These are phyloP conservation scores for Bassia scoparia DNA, from an alignment of 148 eudicot species.

Conservation along the genomic window DNA sequence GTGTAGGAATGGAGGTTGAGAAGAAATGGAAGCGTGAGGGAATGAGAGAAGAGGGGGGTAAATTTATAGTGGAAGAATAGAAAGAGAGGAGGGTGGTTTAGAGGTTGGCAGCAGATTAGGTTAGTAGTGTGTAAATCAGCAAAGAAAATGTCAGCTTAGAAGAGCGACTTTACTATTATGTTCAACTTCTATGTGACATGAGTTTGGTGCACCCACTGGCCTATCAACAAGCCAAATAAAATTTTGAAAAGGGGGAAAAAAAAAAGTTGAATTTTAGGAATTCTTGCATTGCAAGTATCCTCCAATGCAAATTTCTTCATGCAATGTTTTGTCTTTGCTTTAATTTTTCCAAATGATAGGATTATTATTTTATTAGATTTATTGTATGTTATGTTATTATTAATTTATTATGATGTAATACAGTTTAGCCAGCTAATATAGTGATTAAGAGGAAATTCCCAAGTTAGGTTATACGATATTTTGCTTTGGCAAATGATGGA, in stretches of 20 bases:
- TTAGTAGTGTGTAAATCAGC: slow-evolving; percentile 16
- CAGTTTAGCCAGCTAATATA: slow-evolving; percentile 7
- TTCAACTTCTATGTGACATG: slow-evolving; percentile 6
- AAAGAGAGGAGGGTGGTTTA: slow-evolving; percentile 37
- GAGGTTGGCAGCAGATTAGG: slow-evolving; percentile 20
- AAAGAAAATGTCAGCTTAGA: slow-evolving; percentile 13
- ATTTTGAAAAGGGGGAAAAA: neutral
- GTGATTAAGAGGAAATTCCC: neutral
- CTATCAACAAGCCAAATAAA: slow-evolving; percentile 19
- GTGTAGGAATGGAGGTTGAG: slow-evolving; percentile 8
- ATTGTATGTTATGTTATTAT: neutral
- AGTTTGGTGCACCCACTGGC: slow-evolving; percentile 39
- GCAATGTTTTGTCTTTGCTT: neutral
- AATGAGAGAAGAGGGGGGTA: slow-evolving; percentile 25
- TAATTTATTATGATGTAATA: neutral
- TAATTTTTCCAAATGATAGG: slow-evolving; percentile 3
- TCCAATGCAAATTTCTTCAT: slow-evolving; percentile 17
- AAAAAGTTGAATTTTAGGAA: slow-evolving; percentile 26
- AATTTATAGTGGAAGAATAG: slow-evolving; percentile 32
- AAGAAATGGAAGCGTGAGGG: slow-evolving; percentile 23
- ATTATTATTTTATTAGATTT: neutral
- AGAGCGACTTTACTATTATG: slow-evolving; percentile 7
- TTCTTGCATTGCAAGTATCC: slow-evolving; percentile 33
- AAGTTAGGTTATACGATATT: neutral
- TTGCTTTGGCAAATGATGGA: neutral